Evolutionary conservation across 495 filamentous ascomycete genomes (phyloP), one percentile per base, ranked within the genome.

Genomic region (Bryoglossum gracile): DNA sequence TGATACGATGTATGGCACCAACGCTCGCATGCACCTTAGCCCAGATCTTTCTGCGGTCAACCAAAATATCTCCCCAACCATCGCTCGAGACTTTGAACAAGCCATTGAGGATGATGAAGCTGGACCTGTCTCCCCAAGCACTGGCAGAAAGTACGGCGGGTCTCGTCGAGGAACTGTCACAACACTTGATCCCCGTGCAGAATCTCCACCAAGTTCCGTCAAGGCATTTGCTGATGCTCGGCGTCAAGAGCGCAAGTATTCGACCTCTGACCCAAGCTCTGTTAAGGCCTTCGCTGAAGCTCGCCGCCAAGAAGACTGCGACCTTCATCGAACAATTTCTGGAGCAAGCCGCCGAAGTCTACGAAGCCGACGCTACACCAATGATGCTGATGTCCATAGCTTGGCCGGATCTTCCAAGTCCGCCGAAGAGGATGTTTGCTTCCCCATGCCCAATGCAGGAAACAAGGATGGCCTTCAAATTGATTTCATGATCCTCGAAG

Each of bases 151-250:
- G 21, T 21, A 18, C 3, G 50, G 63, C 8, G 66, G 65, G 26
- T 65, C 64, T 44, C 68, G 74, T 3, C 70, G 72, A 34, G 73
- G 66, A 21, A 79, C 69, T 22, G 66, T 71, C 19, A 56, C 50
- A 1, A 65, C 62, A 8, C 68, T 70, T 39, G 61, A 77, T 5
- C 80, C 77, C 28, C 75, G 86, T 21, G 87, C 86, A 2, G 72
- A 76, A 0, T 98, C 94, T 14, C 90, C 89, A 9, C 90, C 92
- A 2, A 97, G 96, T 63, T 98, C 92, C 2, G 92, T 98, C 19
- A 91, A 96, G 64, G 92, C 92, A 13, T 98, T 98, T 64, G 94
- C 91, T 3, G 88, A 92, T 53, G 78, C 78, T 32, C 71, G 78
- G 26, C 75, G 76, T 17, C 71, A 76, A 10, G 75, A 80, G 50